Evolutionary conservation across 371 early-diverging fungal species (phyloP).

Genomic region (Mucor piriformis): DNA sequence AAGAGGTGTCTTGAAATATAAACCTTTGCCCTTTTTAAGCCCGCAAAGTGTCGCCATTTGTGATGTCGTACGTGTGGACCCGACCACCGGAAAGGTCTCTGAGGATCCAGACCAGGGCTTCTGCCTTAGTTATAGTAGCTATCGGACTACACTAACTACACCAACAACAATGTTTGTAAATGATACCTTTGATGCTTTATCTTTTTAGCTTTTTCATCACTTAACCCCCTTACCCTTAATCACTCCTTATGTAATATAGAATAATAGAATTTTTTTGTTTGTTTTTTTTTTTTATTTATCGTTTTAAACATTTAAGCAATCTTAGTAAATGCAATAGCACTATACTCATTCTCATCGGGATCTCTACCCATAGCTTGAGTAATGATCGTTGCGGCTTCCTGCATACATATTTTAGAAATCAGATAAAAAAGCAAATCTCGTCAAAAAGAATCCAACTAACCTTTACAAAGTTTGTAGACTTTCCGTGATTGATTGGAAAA

Average conservation of each 20-base stretch:
- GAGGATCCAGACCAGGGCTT: conserved; percentile 47
- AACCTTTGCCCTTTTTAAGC: conserved; percentile 27
- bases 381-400: conserved; percentile 72
- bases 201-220: background rate
- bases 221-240: background rate
- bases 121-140: conserved; percentile 22
- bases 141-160: background rate
- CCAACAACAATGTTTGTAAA: background rate
- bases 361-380: conserved; percentile 74
- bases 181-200: background rate
- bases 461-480: conserved; percentile 59
- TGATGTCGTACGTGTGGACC: conserved; percentile 49
- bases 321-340: conserved; percentile 64
- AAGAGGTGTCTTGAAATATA: conserved; percentile 67
- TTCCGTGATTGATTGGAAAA: conserved; percentile 86
- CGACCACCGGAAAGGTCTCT: conserved; percentile 38
- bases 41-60: conserved; percentile 47
- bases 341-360: conserved; percentile 69
- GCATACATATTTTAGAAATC: too few relatives aligned
- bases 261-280: background rate
- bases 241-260: background rate
- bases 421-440: too few relatives aligned
- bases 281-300: background rate
- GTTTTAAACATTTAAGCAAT: conserved; percentile 7
- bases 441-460: conserved; percentile 46